Evolutionary conservation across 148 eudicot species (phyloP), one percentile per base, ranked within the genome.

Genomic region (Silene latifolia): DNA sequence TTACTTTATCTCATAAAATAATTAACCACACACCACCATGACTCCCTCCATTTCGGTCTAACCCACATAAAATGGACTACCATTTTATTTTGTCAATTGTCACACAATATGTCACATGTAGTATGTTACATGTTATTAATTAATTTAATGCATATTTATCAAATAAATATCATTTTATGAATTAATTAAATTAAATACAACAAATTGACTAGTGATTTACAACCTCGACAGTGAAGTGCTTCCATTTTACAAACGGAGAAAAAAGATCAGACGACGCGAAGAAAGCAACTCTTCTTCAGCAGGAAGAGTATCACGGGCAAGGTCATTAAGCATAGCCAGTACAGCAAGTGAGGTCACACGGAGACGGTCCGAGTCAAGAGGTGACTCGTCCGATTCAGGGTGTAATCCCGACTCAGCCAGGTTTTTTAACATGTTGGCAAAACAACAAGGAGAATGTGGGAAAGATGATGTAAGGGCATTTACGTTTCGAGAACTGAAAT

Each of bases 261-360:
- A 72, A 58, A 63, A 75, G 72, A 65, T 82, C 82, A 47, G 87
- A 81, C 63, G 78, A 72, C 24, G 73, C 5, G 81, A 71, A 20
- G 82, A 71, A 82, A 60, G 27, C 25, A 3, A 21, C 0, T 60
- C 64, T 9, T 60, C 64, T 29, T 21, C 12, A 32, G 60, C 19
- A 17, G 77, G 89, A 3, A 88, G 83, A 77, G 84, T 89, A 2
- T 88, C 96, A 0, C 91, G 98, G 98, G 97, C 89, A 0, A 88
- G 98, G 54, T 93, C 98, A 1, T 76, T 91, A 19, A 89, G 93
- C 78, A 75, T 91, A 51, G 83, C 83, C 2, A 81, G 60, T 0
- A 48, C 80, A 4, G 57, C 56, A 9, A 85, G 88, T 15, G 91
- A 84, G 63, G 67, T 85, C 17, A 3, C 18, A 12, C 86, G 91